Evolutionary conservation across 352 stramenopile genomes (phyloP).

Genomic region (Phytophthora colocasiae): DNA sequence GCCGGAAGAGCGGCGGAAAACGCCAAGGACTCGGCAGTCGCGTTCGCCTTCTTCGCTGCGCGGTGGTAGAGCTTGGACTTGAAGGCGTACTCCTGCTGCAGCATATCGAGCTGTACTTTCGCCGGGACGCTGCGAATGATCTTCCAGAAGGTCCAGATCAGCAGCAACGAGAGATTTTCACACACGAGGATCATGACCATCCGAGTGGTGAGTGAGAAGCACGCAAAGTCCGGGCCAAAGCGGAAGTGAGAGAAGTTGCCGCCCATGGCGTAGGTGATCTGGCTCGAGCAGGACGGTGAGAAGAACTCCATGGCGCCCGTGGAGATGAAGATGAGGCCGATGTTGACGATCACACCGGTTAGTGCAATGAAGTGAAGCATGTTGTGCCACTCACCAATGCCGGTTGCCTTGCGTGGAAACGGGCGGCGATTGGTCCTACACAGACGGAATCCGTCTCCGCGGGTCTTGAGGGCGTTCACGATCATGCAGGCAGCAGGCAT

Average conservation of each 20-base stretch:
- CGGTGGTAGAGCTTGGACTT: slow-evolving; percentile 77
- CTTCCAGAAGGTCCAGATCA: slow-evolving; percentile 79
- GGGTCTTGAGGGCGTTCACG: slow-evolving; percentile 84
- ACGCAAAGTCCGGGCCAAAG: slow-evolving; percentile 80
- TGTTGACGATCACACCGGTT: slow-evolving; percentile 78
- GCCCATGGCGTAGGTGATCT: slow-evolving; percentile 64
- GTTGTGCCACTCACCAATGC: slow-evolving; percentile 78
- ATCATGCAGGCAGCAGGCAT: slow-evolving; percentile 83
- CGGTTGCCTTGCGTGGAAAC: slow-evolving; percentile 73
- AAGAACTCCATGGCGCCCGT: slow-evolving; percentile 83
- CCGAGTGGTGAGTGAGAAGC: slow-evolving; percentile 77
- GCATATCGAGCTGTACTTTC: slow-evolving; percentile 66
- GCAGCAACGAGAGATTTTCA: slow-evolving; percentile 66
- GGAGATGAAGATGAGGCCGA: slow-evolving; percentile 80
- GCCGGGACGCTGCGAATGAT: slow-evolving; percentile 66
- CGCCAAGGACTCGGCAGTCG: slow-evolving; percentile 13
- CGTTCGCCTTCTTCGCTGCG: slow-evolving; percentile 30
- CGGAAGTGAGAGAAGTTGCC: slow-evolving; percentile 68
- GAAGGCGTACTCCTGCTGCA: slow-evolving; percentile 77
- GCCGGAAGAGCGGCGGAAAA: slow-evolving; percentile 20
- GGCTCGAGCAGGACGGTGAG: slow-evolving; percentile 51
- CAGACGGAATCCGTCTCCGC: slow-evolving; percentile 76
- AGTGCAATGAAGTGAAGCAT: slow-evolving; percentile 76
- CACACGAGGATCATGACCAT: slow-evolving; percentile 84
- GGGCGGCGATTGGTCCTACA: slow-evolving; percentile 78